Conservation (phyloP, 192 early-diverging fungal species). For the Cetraspora pellucida region DNA sequence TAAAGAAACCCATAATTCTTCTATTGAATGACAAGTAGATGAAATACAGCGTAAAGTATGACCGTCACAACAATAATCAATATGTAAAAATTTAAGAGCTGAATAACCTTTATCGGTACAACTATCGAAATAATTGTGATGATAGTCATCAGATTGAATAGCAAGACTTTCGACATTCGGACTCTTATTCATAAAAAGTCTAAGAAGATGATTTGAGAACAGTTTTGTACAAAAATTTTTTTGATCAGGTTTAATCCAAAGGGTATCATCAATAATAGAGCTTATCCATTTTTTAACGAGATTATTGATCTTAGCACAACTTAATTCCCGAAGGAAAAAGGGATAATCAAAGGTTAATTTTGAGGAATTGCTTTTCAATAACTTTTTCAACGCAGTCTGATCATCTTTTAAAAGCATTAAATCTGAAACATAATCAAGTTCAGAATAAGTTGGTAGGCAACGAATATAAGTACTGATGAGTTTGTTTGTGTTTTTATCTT, state of each 20-base stretch:
- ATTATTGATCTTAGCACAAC: neutral
- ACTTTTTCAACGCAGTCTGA: neutral
- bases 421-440: neutral
- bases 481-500: neutral
- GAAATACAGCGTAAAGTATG: neutral
- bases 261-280: neutral
- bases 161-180: neutral
- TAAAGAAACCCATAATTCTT: slow-evolving; percentile 17
- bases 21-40: neutral
- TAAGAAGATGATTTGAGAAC: slow-evolving; percentile 8
- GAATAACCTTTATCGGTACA: neutral
- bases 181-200: neutral
- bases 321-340: neutral
- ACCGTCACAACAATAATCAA: slow-evolving; percentile 9
- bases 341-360: neutral
- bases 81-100: neutral
- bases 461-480: neutral
- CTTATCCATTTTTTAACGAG: neutral
- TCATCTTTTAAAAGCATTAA: neutral
- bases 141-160: neutral
- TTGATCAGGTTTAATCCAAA: neutral
- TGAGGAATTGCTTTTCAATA: neutral
- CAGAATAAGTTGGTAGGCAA: neutral
- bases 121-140: neutral
- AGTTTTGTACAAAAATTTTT: neutral